Evolutionary conservation across 2,329 filamentous ascomycete genomes (phyloP).

Genomic region (Xylariaceae sp.): DNA sequence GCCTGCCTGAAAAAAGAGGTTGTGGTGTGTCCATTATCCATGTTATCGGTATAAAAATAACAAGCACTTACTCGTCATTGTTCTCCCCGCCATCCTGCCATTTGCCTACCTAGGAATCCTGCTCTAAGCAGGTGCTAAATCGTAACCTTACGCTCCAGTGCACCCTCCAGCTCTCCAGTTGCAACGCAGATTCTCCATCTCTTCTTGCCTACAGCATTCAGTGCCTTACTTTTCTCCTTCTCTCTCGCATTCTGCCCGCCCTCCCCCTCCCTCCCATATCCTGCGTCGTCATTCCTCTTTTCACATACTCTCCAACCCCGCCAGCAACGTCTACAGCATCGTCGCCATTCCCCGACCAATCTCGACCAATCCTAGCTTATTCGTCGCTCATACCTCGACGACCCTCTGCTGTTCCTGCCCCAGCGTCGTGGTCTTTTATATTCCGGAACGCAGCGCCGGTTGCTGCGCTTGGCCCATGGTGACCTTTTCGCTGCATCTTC

Average conservation of each 20-base stretch:
- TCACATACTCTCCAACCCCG: not conserved
- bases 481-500: not conserved
- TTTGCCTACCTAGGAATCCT: not conserved
- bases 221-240: not conserved
- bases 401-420: slow-evolving; percentile 2
- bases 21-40: not conserved
- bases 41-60: not conserved
- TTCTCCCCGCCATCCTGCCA: not conserved
- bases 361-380: not conserved
- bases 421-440: not conserved
- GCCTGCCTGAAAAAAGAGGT: not conserved
- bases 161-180: not conserved
- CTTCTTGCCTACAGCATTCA: not conserved
- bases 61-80: slow-evolving; percentile 1
- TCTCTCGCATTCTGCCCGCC: not conserved
- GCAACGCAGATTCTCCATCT: not conserved
- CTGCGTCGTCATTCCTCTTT: slow-evolving; percentile 1
- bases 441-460: slow-evolving; percentile 4
- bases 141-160: not conserved
- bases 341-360: not conserved
- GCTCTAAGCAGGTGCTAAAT: no score
- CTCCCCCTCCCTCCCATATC: not conserved
- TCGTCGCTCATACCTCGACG: not conserved
- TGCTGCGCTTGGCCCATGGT: not conserved
- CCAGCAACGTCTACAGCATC: not conserved